Evolutionary conservation across 768 basidiomycete species (phyloP), one percentile per base, ranked within the genome.

Genomic region (Boletus barrowsii): DNA sequence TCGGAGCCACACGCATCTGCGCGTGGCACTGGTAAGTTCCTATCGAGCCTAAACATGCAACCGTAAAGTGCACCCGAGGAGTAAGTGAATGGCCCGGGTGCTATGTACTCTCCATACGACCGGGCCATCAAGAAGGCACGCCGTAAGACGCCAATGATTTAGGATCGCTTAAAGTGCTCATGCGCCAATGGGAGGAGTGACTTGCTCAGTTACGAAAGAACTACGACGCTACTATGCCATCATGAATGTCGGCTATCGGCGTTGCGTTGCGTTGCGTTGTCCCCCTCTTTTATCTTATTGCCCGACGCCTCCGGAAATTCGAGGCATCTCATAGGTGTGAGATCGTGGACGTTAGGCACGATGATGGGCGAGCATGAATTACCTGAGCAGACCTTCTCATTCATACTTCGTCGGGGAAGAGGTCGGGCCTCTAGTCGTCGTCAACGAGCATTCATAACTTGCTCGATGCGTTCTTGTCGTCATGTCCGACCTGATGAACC

Each of bases 281-380:
- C 9, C 5, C 9, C 11, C 26, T 46, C 33, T 9, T 14, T 11
- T 24, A 35, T 14, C 5, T 14, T 35, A 37, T 61, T 35, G 3
- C 26, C 50, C 50, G 55, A 46, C 10, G 26, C 39, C 32, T 7
- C 36, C 57, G 52, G 61, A 36, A 20, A 37, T 43, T 46, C 32
- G 35, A 39, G 10, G 10, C 18, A 47, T 62, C 49, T 62, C 26
- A 49, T 42, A 46, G 49, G 37, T 46, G 41, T 49, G 59, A 35
- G 46, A 49, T n/a, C 36, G 2, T 26, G 52, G 41, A 47, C 37
- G 60, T 48, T 50, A 63, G 61, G 61, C 61, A 61, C 60, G 46
- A 1, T 63, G 61, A 55, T 63, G 46, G 52, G 6, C 10, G 46
- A 14, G 33, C 37, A 39, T 39, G 18, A 24, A 39, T 47, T 35